Percentiles rank a stretch among this genome's conserved stretches.
phyloP scores from a whole-genome alignment of 202 grass and related monocot species.

The Cymbopogon flexuosus region DNA sequence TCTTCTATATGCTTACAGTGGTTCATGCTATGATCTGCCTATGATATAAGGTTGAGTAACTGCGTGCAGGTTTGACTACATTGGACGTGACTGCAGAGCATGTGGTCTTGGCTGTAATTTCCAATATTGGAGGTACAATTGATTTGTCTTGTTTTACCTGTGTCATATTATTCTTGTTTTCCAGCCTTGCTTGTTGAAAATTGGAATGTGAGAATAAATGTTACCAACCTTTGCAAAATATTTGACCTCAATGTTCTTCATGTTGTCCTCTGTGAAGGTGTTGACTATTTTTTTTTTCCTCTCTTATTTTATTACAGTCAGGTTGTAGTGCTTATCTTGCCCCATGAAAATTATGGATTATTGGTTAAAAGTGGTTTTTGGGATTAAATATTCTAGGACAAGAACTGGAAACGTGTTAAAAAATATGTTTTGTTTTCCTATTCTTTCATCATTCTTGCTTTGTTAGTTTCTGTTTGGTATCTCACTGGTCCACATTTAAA shows the following conservation, averaged over 20 bases:
- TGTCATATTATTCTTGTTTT: slow-evolving; percentile 1
- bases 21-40: slow-evolving; percentile 21
- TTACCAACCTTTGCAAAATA: neutral
- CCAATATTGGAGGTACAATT: slow-evolving; percentile 68
- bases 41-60: slow-evolving; percentile 31
- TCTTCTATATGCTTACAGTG: neutral
- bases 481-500: neutral
- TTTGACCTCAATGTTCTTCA: neutral
- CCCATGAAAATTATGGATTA: neutral
- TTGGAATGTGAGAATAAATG: slow-evolving; percentile 2
- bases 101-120: slow-evolving; percentile 96
- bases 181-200: neutral
- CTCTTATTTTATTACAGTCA: neutral
- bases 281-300: neutral
- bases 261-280: neutral
- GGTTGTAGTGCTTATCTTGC: neutral
- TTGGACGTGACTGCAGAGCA: slow-evolving; percentile 81
- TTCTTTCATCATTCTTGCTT: neutral
- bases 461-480: slow-evolving; percentile 7
- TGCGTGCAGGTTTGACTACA: slow-evolving; percentile 86
- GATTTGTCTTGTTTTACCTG: neutral
- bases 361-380: neutral
- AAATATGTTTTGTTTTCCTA: neutral
- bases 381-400: neutral
- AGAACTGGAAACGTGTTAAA: neutral